Percentiles rank a stretch among this genome's conserved stretches.
Evolutionary conservation across 208 protist species (phyloP).

Genomic region (Trypanosoma lewisi): DNA sequence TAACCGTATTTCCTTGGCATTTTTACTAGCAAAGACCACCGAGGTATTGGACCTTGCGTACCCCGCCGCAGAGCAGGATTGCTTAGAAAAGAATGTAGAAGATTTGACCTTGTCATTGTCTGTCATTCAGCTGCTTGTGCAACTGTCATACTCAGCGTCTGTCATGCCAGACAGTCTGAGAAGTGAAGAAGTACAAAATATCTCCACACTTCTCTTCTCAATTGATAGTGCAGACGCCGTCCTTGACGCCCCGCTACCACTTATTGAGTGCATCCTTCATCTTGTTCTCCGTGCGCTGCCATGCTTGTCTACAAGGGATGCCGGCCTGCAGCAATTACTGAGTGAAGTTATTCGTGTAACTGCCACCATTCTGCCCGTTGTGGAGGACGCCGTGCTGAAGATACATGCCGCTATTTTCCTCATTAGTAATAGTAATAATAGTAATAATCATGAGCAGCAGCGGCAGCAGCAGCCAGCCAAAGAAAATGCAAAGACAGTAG

Average conservation of each 20-base stretch:
- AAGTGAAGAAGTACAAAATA: constrained; percentile 1
- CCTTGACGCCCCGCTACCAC: constrained; percentile 25
- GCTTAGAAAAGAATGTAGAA: constrained; percentile 5
- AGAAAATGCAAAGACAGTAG: background rate
- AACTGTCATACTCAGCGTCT: constrained; percentile 4
- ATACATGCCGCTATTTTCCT: constrained; percentile 14
- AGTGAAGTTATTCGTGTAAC: background rate
- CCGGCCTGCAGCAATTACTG: background rate
- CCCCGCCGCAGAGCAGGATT: background rate
- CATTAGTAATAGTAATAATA: too few species aligned
- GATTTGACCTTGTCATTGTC: constrained; percentile 12
- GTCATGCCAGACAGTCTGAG: constrained; percentile 9
- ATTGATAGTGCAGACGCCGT: constrained; percentile 17
- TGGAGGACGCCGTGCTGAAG: constrained; percentile 12
- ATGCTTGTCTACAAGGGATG: constrained; percentile 4
- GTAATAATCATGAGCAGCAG: too few species aligned
- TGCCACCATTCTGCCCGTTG: constrained; percentile 16
- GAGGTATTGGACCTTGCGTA: constrained; percentile 18
- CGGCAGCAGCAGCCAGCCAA: background rate
- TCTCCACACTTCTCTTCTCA: constrained; percentile 5
- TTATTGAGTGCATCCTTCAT: constrained; percentile 32
- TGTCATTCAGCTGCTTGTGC: constrained; percentile 21
- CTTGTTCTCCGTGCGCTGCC: constrained; percentile 26
- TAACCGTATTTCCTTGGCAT: constrained; percentile 12
- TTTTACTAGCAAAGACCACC: constrained; percentile 10